Percentiles rank a stretch among this genome's conserved stretches.
Evolutionary conservation across 2,329 filamentous ascomycete species (phyloP).

Genomic region (Lachnellula occidentalis): DNA sequence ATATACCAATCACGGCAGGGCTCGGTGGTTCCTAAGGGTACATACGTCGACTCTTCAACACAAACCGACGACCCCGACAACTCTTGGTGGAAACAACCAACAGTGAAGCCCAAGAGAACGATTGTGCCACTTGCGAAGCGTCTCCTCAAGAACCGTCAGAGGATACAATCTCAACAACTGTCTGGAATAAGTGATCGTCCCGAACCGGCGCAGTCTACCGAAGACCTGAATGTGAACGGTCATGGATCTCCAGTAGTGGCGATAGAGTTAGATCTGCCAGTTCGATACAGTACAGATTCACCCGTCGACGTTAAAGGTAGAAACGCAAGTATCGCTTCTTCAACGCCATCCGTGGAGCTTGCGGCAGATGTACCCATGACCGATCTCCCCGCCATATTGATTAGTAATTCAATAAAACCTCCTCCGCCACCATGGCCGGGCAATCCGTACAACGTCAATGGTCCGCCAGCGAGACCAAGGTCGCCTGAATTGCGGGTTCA

Average conservation of each 20-base stretch:
- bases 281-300: constrained; percentile 14
- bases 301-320: constrained; percentile 21
- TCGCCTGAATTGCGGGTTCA: constrained; percentile 39
- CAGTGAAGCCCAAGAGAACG: constrained; percentile 17
- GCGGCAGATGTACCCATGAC: constrained; percentile 22
- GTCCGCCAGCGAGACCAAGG: constrained; percentile 10
- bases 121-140: constrained; percentile 27
- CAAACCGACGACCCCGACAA: constrained; percentile 30
- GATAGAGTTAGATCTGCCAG: constrained; percentile 22
- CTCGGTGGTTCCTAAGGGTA: constrained; percentile 16
- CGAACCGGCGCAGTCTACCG: constrained; percentile 3
- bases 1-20: constrained; percentile 19
- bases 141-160: constrained; percentile 28
- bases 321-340: constrained; percentile 24
- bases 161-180: constrained; percentile 18
- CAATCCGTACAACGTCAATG: constrained; percentile 6
- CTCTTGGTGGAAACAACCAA: constrained; percentile 28
- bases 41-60: constrained; percentile 26
- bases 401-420: constrained; percentile 25
- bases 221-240: constrained; percentile 9
- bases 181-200: constrained; percentile 8
- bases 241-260: constrained; percentile 16
- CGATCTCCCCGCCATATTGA: constrained; percentile 22
- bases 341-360: constrained; percentile 22
- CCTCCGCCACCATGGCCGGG: constrained; percentile 28